Percentiles rank a stretch among this genome's conserved stretches.
These are phyloP conservation scores for Solanum gracilifrons DNA, from an alignment of 257 asterid species.

Conservation along the genomic window DNA sequence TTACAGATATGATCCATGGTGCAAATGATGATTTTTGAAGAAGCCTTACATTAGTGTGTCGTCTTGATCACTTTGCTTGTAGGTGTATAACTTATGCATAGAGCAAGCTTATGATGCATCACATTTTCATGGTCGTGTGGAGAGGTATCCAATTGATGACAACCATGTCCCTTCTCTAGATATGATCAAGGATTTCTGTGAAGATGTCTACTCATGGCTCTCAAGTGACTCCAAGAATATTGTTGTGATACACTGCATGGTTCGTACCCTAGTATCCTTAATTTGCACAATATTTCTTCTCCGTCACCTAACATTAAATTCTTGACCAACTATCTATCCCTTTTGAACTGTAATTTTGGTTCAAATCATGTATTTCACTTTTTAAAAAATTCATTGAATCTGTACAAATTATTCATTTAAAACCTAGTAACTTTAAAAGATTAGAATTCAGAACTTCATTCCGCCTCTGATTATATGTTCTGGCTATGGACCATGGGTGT, in stretches of 20 bases:
- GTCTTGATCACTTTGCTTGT: neutral
- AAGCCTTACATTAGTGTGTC: neutral
- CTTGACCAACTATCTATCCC: neutral
- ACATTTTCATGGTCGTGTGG: constrained; percentile 63
- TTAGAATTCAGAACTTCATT: neutral
- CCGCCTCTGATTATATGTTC: neutral
- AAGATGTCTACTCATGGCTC: constrained; percentile 71
- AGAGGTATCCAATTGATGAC: constrained; percentile 76
- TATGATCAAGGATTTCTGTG: constrained; percentile 71
- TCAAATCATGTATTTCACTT: neutral
- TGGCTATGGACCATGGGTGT: neutral
- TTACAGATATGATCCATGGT: neutral
- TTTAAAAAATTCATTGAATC: no score
- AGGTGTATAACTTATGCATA: constrained; percentile 74
- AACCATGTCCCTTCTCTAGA: constrained; percentile 65
- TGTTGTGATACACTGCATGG: constrained; percentile 87
- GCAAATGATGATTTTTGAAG: neutral
- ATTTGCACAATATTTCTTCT: neutral
- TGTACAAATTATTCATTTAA: neutral
- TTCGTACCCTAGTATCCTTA: neutral
- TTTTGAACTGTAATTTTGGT: neutral
- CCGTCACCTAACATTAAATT: neutral
- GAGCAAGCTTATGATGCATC: constrained; percentile 54
- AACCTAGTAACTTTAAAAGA: neutral
- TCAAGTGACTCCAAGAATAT: constrained; percentile 53